phyloP scores from a whole-genome alignment of 169 alveolate species.

The Blepharisma undulans region DNA sequence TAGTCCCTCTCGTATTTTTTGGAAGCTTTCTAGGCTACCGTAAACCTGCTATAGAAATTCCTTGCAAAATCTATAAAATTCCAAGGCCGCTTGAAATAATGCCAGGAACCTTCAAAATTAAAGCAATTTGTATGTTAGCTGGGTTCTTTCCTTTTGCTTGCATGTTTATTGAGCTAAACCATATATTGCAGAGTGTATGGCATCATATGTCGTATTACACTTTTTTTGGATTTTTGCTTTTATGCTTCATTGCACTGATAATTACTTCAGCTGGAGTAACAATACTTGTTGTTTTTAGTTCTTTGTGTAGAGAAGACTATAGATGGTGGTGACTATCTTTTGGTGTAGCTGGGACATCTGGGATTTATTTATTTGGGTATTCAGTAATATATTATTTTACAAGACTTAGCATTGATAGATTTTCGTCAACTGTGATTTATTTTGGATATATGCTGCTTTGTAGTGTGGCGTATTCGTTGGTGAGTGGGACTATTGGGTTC shows the following conservation, averaged over 20 bases:
- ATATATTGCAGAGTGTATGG: slow-evolving; percentile 77
- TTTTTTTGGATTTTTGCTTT: slow-evolving; percentile 74
- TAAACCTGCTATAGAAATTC: not conserved
- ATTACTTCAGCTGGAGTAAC: slow-evolving; percentile 70
- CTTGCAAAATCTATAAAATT: slow-evolving; percentile 36
- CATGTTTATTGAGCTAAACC: slow-evolving; percentile 56
- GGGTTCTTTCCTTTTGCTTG: slow-evolving; percentile 40
- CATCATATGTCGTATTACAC: slow-evolving; percentile 76
- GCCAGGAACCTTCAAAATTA: not conserved
- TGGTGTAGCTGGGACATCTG: slow-evolving; percentile 75
- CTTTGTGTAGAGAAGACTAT: slow-evolving; percentile 75
- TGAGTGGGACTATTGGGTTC: slow-evolving; percentile 83
- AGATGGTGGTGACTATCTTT: slow-evolving; percentile 88
- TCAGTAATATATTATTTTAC: slow-evolving; percentile 64
- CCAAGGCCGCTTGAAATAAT: not conserved
- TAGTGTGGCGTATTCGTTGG: slow-evolving; percentile 71
- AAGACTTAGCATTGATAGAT: slow-evolving; percentile 60
- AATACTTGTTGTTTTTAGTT: slow-evolving; percentile 57
- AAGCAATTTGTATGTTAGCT: not conserved
- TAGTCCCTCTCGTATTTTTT: slow-evolving; percentile 10
- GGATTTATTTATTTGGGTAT: slow-evolving; percentile 76
- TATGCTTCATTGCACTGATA: slow-evolving; percentile 55
- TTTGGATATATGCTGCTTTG: slow-evolving; percentile 80
- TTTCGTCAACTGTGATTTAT: slow-evolving; percentile 73
- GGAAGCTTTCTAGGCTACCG: slow-evolving; percentile 5